Base-by-base conservation (phyloP, 192 early-diverging fungal genomes). In the Coemansia sp. region DNA sequence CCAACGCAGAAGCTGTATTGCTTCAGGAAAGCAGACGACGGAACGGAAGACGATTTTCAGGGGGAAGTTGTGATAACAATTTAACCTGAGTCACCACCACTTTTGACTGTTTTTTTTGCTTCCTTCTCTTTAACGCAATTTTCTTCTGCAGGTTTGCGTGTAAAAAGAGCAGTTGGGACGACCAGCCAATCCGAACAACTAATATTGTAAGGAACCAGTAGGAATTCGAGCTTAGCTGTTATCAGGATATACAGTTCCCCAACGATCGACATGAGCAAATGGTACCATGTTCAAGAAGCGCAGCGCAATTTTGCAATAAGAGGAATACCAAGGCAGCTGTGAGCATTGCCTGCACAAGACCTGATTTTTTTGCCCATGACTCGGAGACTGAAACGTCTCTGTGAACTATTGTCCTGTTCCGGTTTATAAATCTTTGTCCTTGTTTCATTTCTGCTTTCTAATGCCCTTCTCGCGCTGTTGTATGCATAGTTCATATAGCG, bases 1-100 rank as follows among this genome's bases (percentile, higher is more conserved):
- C 48, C 7, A 15, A 40, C 39, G 39, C 39, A 40, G 16, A 8
- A 15, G 43, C n/a, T 20, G 43, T 46, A 5, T 18, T 20, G 43
- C n/a, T 46, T 13, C 39, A 15, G 43, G n/a, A 46, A 20, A 20
- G n/a, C 5, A 26, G 4, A 51, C 39, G 16, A 1, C 7, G 39
- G 39, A 15, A 40, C 39, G 39, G 21, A 7, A 51, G 48, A 51
- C 48, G 48, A 51, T 51, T 51, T 51, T 51, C 48, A 51, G 48
- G 48, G 46, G 46, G 20, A 25, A 18, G 40, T 37, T 37, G 12
- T 37, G 35, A 37, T 37, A 37, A 37, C 35, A 7, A 12, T 37
- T 3, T 12, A 43, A 43, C 40, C 48, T 51, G 48, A 51, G 48
- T 51, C 48, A 51, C 48, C 48, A 51, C 25, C 12, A 7, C 25